Evolutionary conservation across 2,329 filamentous ascomycete genomes (phyloP).

Genomic region (Fusarium sp.): DNA sequence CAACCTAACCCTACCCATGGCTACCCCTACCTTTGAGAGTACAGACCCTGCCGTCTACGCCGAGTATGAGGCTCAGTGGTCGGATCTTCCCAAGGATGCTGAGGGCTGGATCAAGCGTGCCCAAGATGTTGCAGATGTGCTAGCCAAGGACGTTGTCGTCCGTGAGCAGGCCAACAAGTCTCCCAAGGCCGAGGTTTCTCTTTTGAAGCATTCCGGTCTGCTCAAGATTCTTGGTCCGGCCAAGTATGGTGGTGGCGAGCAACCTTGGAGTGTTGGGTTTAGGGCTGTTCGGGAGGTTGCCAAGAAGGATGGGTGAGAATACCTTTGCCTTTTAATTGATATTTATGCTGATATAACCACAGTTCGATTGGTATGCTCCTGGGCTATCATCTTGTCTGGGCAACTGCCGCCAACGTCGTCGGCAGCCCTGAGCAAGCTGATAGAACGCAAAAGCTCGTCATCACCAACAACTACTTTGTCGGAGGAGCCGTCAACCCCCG

Average conservation of each 20-base stretch:
- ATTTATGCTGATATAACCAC: neutral
- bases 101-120: constrained; percentile 54
- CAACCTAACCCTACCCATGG: neutral
- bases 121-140: constrained; percentile 51
- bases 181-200: constrained; percentile 53
- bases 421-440: constrained; percentile 71
- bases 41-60: constrained; percentile 54
- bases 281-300: constrained; percentile 72
- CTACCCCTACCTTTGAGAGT: constrained; percentile 18
- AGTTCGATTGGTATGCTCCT: constrained; percentile 73
- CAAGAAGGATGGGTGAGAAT: constrained; percentile 67
- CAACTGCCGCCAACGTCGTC: constrained; percentile 69
- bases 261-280: constrained; percentile 64
- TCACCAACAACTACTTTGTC: constrained; percentile 74
- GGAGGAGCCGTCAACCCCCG: constrained; percentile 75
- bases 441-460: constrained; percentile 66
- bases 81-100: constrained; percentile 46
- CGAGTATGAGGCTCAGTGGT: constrained; percentile 52
- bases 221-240: constrained; percentile 53
- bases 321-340: neutral
- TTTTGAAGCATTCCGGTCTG: constrained; percentile 56
- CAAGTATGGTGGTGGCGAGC: constrained; percentile 57
- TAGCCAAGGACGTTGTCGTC: constrained; percentile 48
- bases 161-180: constrained; percentile 56
- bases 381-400: constrained; percentile 75